Conservation (phyloP, 306 rosid genomes). For the Pyrus bretschneideri region DNA sequence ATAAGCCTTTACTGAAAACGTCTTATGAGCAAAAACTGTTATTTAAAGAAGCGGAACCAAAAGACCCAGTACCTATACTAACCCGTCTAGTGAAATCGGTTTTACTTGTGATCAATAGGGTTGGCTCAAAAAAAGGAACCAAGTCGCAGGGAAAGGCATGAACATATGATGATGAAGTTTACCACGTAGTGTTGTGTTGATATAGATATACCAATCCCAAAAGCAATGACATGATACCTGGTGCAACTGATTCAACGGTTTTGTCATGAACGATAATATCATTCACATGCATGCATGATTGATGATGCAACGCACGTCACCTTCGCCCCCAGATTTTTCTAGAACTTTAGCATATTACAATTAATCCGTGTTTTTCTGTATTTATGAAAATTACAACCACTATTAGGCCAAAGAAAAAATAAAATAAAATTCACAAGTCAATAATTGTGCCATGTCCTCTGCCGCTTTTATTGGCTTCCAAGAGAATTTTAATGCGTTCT, state of each 20-base stretch:
- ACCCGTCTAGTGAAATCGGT: too few relatives aligned
- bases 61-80: too few relatives aligned
- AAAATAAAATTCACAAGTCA: not conserved
- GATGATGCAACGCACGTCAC: conserved; percentile 11
- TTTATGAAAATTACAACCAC: not conserved
- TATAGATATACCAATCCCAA: not conserved
- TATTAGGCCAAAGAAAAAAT: not conserved
- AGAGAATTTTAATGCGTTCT: not conserved
- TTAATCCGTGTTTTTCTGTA: not conserved
- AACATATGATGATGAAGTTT: too few relatives aligned
- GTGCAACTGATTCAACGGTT: conserved; percentile 15
- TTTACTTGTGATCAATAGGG: too few relatives aligned
- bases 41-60: too few relatives aligned
- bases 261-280: not conserved
- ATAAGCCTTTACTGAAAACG: too few relatives aligned
- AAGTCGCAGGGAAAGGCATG: too few relatives aligned
- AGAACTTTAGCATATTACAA: not conserved
- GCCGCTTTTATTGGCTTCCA: conserved; percentile 45
- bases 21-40: too few relatives aligned
- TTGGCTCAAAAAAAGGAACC: too few relatives aligned
- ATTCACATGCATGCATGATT: conserved; percentile 16
- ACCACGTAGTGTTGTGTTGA: too few relatives aligned
- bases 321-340: not conserved
- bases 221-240: conserved; percentile 10
- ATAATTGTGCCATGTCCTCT: conserved; percentile 33